These are phyloP conservation scores for Paramicrosporidium saccamoebae DNA, from an alignment of 371 early-diverging fungal genomes.

Conservation along the genomic window DNA sequence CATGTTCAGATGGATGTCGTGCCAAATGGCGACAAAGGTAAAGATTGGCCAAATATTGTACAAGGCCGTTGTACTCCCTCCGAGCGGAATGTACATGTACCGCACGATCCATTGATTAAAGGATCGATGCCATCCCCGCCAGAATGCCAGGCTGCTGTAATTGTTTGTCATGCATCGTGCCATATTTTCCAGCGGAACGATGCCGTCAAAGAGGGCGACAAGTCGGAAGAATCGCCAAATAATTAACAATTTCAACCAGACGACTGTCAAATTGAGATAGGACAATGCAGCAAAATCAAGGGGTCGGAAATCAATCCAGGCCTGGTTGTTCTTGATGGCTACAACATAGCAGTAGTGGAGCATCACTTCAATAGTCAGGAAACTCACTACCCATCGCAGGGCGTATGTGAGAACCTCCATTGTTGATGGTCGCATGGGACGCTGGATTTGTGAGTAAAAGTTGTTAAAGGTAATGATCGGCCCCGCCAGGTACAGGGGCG, in stretches of 20 bases:
- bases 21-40: constrained; percentile 85
- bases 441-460: constrained; percentile 37
- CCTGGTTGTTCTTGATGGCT: constrained; percentile 38
- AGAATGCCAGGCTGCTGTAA: constrained; percentile 55
- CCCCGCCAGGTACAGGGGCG: constrained; percentile 68
- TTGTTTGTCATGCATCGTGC: constrained; percentile 64
- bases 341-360: constrained; percentile 46
- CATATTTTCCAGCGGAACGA: constrained; percentile 67
- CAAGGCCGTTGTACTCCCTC: constrained; percentile 21
- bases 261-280: constrained; percentile 38
- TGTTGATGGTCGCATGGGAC: too few relatives aligned
- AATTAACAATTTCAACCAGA: constrained; percentile 67
- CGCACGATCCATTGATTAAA: constrained; percentile 65
- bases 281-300: constrained; percentile 41
- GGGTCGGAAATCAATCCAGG: constrained; percentile 30
- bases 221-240: constrained; percentile 78
- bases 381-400: constrained; percentile 9
- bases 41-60: constrained; percentile 44
- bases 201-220: constrained; percentile 57
- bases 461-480: constrained; percentile 80
- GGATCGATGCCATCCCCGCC: constrained; percentile 70
- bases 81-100: constrained; percentile 66
- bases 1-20: constrained; percentile 45
- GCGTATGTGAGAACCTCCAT: constrained; percentile 10
- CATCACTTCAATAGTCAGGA: constrained; percentile 41